Conservation (phyloP, 2,329 filamentous ascomycete species). For the Phaeoacremonium minimum region DNA sequence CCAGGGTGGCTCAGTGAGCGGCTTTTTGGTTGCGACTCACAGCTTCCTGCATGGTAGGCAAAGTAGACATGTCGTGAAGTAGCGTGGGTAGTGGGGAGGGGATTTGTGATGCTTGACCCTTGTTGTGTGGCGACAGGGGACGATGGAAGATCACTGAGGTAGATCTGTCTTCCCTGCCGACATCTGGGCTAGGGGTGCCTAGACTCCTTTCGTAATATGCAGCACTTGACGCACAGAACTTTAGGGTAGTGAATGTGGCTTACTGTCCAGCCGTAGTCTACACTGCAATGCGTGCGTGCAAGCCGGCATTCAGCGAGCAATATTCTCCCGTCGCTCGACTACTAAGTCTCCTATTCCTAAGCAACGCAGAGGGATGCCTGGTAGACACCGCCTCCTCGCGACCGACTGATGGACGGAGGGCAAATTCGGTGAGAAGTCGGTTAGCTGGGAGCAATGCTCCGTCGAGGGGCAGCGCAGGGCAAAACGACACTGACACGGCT, state of each 20-base stretch:
- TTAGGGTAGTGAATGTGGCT: neutral
- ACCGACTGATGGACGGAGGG: no score
- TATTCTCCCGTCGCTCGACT: no score
- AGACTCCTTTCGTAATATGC: neutral
- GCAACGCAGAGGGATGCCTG: no score
- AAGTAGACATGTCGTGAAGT: neutral
- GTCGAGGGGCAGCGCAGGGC: no score
- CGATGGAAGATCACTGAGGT: constrained; percentile 17
- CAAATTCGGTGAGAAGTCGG: no score
- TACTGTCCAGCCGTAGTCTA: neutral
- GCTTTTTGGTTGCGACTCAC: neutral
- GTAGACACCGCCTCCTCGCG: no score
- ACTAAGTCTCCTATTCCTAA: no score
- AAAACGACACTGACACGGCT: no score
- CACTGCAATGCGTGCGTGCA: no score
- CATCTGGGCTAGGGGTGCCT: constrained; percentile 9
- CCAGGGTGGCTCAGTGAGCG: neutral
- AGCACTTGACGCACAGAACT: neutral
- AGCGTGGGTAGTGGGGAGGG: neutral
- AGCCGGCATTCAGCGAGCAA: no score
- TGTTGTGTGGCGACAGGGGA: constrained; percentile 11
- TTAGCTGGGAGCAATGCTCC: no score
- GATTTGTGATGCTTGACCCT: constrained; percentile 12
- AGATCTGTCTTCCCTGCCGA: constrained; percentile 19
- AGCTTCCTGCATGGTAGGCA: no score